Evolutionary conservation across 495 filamentous ascomycete species (phyloP).

Genomic region (Penicillium ochrochloron): DNA sequence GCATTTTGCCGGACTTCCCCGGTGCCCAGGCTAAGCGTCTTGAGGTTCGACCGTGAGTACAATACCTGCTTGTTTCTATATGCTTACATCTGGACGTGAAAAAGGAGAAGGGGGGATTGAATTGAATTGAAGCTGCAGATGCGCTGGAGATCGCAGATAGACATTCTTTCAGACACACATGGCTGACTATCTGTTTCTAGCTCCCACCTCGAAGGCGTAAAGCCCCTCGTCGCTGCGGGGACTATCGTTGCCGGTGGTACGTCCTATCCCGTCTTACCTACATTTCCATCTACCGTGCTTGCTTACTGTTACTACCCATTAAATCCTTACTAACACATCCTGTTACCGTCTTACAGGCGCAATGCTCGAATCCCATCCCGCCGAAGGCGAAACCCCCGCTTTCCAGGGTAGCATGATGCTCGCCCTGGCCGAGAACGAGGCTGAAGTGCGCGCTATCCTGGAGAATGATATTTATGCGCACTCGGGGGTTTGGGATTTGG

Average conservation of each 20-base stretch:
- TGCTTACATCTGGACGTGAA: no score
- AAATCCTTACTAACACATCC: conserved; percentile 4
- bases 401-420: conserved; percentile 76
- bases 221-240: conserved; percentile 40
- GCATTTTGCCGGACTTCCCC: conserved; percentile 78
- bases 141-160: neutral
- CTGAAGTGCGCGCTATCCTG: conserved; percentile 68
- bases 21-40: conserved; percentile 69
- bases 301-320: neutral
- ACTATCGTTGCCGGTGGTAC: conserved; percentile 44
- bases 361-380: conserved; percentile 67
- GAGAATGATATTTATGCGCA: conserved; percentile 73
- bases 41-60: conserved; percentile 70
- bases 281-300: neutral
- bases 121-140: no score
- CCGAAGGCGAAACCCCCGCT: conserved; percentile 62
- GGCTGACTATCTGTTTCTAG: conserved; percentile 20
- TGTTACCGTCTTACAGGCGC: conserved; percentile 54
- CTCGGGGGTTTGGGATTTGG: conserved; percentile 81
- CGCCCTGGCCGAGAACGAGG: conserved; percentile 63
- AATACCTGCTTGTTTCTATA: no score
- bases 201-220: conserved; percentile 40
- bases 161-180: neutral
- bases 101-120: no score
- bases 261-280: conserved; percentile 21